Conservation (phyloP, 257 asterid genomes). For the Mitragyna speciosa region DNA sequence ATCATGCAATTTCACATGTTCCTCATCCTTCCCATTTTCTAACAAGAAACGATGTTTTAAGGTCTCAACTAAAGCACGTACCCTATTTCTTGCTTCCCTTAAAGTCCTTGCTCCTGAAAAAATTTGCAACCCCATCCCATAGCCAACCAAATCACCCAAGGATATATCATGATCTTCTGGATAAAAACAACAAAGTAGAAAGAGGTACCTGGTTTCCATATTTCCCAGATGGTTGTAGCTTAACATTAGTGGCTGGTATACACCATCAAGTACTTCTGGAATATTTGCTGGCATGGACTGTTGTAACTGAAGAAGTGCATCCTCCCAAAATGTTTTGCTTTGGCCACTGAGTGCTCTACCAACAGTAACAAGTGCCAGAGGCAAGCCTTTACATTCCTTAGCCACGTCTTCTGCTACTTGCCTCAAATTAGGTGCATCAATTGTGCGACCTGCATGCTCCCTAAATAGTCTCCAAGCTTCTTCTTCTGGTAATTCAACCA, state of each 20-base stretch:
- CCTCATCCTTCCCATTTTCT: neutral
- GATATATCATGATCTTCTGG: slow-evolving; percentile 16
- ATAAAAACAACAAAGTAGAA: slow-evolving; percentile 32
- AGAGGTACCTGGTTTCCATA: slow-evolving; percentile 20
- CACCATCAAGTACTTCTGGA: neutral
- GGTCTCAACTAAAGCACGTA: neutral
- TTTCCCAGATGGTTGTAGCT: slow-evolving; percentile 25
- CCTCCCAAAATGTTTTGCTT: slow-evolving; percentile 18
- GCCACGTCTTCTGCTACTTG: slow-evolving; percentile 11
- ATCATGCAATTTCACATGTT: slow-evolving; percentile 1
- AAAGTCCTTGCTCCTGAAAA: neutral
- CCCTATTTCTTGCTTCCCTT: slow-evolving; percentile 20
- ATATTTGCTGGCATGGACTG: neutral
- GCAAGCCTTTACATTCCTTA: slow-evolving; percentile 29
- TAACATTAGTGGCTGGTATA: slow-evolving; percentile 15
- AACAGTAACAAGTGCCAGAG: slow-evolving; percentile 29
- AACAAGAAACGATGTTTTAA: slow-evolving; percentile 7
- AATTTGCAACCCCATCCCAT: slow-evolving; percentile 18
- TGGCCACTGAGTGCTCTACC: slow-evolving; percentile 14
- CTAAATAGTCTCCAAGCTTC: slow-evolving; percentile 27
- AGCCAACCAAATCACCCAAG: slow-evolving; percentile 19
- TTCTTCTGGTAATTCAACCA: neutral
- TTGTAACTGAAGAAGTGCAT: slow-evolving; percentile 17
- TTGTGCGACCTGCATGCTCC: neutral
- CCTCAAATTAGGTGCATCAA: neutral